phyloP scores from a whole-genome alignment of 495 filamentous ascomycete genomes.

The Hyaloscypha bicolor region DNA sequence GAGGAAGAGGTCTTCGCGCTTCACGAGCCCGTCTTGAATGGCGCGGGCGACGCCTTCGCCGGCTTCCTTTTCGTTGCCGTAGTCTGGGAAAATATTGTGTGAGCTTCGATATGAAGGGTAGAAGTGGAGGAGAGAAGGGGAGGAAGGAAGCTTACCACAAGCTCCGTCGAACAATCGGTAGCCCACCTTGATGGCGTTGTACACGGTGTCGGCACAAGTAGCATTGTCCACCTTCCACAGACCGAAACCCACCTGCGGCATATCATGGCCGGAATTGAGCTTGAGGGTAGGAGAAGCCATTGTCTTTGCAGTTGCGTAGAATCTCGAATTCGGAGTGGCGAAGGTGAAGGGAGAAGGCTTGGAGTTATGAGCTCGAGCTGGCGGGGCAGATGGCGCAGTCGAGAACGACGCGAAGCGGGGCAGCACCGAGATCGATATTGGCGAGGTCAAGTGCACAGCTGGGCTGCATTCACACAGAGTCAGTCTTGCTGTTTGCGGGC shows the following conservation, averaged over 20 bases:
- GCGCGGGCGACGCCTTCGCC: conserved; percentile 85
- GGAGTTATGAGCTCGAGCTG: conserved; percentile 11
- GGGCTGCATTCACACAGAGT: conserved; percentile 5
- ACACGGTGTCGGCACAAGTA: conserved; percentile 76
- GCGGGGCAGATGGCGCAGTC: conserved; percentile 13
- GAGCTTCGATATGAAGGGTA: no score
- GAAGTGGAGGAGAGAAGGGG: background rate
- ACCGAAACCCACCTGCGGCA: conserved; percentile 83
- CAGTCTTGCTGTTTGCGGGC: background rate
- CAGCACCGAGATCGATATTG: conserved; percentile 7
- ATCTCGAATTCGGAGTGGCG: conserved; percentile 18
- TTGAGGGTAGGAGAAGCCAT: conserved; percentile 65
- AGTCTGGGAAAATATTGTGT: conserved; percentile 58
- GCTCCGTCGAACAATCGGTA: conserved; percentile 89
- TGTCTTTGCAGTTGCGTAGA: conserved; percentile 34
- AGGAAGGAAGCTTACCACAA: conserved; percentile 59
- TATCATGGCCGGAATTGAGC: conserved; percentile 78
- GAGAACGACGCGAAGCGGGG: conserved; percentile 13
- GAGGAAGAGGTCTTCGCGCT: conserved; percentile 86
- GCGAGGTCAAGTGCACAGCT: conserved; percentile 10
- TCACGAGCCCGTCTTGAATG: conserved; percentile 83
- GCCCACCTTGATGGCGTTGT: conserved; percentile 86
- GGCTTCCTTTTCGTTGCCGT: conserved; percentile 84
- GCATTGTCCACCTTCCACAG: conserved; percentile 88
- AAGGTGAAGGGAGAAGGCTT: conserved; percentile 9